Base-by-base conservation (phyloP, 768 basidiomycete species). In the Naematelia encephala region DNA sequence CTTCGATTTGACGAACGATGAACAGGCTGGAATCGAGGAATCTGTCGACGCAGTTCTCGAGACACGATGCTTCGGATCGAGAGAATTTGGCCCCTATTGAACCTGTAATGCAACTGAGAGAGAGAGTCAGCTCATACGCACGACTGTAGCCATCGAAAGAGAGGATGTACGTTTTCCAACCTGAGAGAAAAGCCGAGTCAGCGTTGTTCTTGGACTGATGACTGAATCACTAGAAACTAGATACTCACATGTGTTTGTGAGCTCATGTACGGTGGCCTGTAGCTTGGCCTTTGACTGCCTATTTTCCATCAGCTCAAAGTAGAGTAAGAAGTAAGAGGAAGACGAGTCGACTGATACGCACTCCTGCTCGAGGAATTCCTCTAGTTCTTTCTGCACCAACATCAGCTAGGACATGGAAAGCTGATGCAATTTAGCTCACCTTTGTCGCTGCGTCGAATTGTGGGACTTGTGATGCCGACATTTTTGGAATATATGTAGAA, bases 21-120 rank as follows among this genome's bases (percentile, higher is more conserved):
- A 84, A 89, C 43, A 91, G 77, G 71, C 85, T 88, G 34, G 86
- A 84, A 79, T 97, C 93, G 67, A 97, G 80, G 80, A 96, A 97
- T 58, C 92, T 82, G 57, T 90, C 89, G 51, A 94, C 91, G 72
- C 93, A 96, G 78, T 93, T 92, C 54, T 82, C 80, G 50, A 97
- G 82, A 75, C 93, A 97, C 56, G 80, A 81, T 68, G 87, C 85
- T 79, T 97, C 93, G 42, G 14, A 50, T 43, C 45, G 43, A 10
- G 53, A 54, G 59, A 64, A 64, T 42, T 61, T 60, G 11, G 55
- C 46, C 22, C 29, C 48, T 21, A 59, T 59, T 10, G 25, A 22
- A 46, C 50, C 57, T 2, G 55, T 52, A n/a, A 62, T 30, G 51
- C 51, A 52, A 30, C 51, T 47, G 19, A 21, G 19, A 47, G 21